Percentiles rank a stretch among this genome's conserved stretches.
Evolutionary conservation across 345 rosid genomes (phyloP).

Genomic region (Syzygium aromaticum): DNA sequence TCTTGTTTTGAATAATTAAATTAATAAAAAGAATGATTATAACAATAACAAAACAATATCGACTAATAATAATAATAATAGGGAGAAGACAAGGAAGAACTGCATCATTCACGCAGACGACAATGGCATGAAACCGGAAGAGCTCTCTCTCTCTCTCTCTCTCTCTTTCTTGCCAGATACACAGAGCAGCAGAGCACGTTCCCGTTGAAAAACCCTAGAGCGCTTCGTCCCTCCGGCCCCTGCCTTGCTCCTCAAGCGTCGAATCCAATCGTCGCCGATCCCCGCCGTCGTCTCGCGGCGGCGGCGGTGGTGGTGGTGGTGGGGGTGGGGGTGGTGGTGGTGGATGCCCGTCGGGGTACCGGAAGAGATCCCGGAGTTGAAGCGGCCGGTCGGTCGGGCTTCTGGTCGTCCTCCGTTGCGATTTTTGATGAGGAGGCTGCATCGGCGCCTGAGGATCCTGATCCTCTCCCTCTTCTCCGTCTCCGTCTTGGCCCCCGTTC

Average conservation of each 20-base stretch:
- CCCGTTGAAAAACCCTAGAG: background rate
- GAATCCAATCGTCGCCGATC: background rate
- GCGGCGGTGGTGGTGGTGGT: background rate
- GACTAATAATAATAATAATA: background rate
- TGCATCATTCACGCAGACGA: background rate
- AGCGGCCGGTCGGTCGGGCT: background rate
- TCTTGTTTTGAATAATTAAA: too few species aligned
- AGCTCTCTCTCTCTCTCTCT: background rate
- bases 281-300: background rate
- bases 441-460: conserved; percentile 71
- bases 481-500: conserved; percentile 66
- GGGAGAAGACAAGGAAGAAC: background rate
- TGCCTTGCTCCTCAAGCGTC: background rate
- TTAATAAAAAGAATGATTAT: background rate
- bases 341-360: background rate
- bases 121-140: background rate
- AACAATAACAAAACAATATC: background rate
- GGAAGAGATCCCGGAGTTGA: background rate
- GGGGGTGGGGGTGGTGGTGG: too few species aligned
- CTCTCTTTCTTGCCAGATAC: background rate
- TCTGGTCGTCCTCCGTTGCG: background rate
- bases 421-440: conserved; percentile 55
- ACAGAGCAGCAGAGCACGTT: background rate
- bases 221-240: background rate
- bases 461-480: conserved; percentile 68